phyloP scores from a whole-genome alignment of 1,139 yeast species.

The Suhomyces maxii region DNA sequence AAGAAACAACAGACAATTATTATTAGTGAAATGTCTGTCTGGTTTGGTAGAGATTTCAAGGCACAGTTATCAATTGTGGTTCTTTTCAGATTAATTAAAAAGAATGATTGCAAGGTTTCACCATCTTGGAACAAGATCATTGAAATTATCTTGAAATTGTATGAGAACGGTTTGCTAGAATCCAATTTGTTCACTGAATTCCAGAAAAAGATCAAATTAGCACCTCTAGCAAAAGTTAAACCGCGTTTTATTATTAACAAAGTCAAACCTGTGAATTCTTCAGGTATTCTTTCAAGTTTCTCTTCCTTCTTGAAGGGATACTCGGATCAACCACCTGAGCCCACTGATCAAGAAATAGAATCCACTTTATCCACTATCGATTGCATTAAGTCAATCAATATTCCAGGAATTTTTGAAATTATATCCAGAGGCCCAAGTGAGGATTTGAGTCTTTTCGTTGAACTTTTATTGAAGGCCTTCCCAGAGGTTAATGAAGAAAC shows the following conservation, averaged over 20 bases:
- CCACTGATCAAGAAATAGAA: constrained; percentile 89
- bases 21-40: constrained; percentile 78
- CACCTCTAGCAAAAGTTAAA: constrained; percentile 57
- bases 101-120: constrained; percentile 50
- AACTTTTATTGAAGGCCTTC: constrained; percentile 28
- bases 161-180: constrained; percentile 69
- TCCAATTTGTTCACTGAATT: constrained; percentile 68
- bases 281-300: constrained; percentile 81
- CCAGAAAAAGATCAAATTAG: constrained; percentile 54
- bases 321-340: constrained; percentile 85
- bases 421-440: constrained; percentile 35
- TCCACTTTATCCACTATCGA: constrained; percentile 80
- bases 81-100: constrained; percentile 71
- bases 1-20: constrained; percentile 57
- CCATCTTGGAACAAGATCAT: constrained; percentile 63
- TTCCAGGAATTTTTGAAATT: constrained; percentile 50
- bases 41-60: constrained; percentile 86
- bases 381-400: constrained; percentile 68
- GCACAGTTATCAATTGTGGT: constrained; percentile 90
- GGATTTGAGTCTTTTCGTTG: constrained; percentile 21
- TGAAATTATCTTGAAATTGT: constrained; percentile 61
- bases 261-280: constrained; percentile 60
- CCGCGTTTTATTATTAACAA: constrained; percentile 68
- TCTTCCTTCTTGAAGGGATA: constrained; percentile 90
- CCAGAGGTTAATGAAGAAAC: constrained; percentile 36